phyloP scores from a whole-genome alignment of 2,329 filamentous ascomycete genomes.

The Akanthomyces lecanii region DNA sequence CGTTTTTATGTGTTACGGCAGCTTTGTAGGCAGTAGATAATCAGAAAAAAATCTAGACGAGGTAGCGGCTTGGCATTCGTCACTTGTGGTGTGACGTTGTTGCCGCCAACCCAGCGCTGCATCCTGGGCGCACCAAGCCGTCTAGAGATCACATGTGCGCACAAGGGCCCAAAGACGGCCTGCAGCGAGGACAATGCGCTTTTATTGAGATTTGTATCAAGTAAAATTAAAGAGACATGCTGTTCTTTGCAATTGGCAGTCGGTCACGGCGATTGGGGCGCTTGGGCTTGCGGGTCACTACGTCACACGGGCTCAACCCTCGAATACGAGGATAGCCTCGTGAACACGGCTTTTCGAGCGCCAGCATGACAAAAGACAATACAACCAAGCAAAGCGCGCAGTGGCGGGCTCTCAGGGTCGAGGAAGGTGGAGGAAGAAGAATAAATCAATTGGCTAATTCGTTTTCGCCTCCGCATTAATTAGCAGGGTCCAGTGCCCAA shows the following conservation, averaged over 20 bases:
- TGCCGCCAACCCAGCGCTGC: not conserved
- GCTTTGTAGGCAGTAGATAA: not conserved
- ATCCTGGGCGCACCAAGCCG: not conserved
- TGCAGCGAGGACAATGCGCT: not conserved
- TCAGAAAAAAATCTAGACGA: not conserved
- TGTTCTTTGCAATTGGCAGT: not conserved
- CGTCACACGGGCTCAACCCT: not conserved
- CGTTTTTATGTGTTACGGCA: too few relatives aligned
- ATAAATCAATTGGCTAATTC: not conserved
- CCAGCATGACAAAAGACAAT: not conserved
- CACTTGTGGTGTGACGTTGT: not conserved
- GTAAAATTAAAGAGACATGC: not conserved
- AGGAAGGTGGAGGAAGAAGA: not conserved
- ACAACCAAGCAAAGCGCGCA: not conserved
- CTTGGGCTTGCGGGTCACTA: not conserved
- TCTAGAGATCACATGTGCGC: not conserved
- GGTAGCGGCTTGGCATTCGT: conserved; percentile 1
- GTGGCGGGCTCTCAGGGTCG: not conserved
- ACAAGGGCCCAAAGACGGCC: not conserved
- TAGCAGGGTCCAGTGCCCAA: not conserved
- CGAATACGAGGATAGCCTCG: not conserved
- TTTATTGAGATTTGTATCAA: not conserved
- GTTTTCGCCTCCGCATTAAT: not conserved
- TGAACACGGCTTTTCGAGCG: not conserved
- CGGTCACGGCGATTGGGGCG: not conserved